Conservation (phyloP, 352 stramenopile species). For the Phytophthora pini region DNA sequence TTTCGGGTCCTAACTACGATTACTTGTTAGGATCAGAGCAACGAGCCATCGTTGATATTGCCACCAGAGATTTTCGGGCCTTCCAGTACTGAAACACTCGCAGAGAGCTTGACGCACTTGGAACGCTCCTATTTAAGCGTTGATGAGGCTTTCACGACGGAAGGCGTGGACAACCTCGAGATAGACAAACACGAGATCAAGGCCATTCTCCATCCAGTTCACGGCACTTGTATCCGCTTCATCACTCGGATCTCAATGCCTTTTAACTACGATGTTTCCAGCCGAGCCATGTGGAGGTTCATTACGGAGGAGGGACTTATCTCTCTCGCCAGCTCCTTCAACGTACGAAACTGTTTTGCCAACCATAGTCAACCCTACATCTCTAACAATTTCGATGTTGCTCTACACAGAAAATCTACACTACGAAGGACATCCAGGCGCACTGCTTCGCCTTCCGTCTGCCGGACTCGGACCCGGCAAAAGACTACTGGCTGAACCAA, state of each 20-base stretch:
- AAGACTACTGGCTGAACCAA: constrained; percentile 36
- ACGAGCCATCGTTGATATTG: constrained; percentile 14
- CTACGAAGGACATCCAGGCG: constrained; percentile 30
- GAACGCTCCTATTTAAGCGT: constrained; percentile 29
- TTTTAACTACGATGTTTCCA: constrained; percentile 30
- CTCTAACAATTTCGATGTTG: constrained; percentile 10
- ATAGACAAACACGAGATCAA: constrained; percentile 36
- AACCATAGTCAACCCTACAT: background rate
- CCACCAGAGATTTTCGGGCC: constrained; percentile 30
- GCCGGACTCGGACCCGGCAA: constrained; percentile 15
- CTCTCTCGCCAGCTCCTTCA: constrained; percentile 31
- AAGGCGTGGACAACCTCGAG: constrained; percentile 23
- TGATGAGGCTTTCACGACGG: constrained; percentile 22
- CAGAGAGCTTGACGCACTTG: constrained; percentile 27
- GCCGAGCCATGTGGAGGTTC: constrained; percentile 31
- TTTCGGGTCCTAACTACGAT: constrained; percentile 11
- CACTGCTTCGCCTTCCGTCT: constrained; percentile 32
- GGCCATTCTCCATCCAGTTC: constrained; percentile 25
- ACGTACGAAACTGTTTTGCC: constrained; percentile 15
- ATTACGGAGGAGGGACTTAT: constrained; percentile 28
- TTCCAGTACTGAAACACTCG: constrained; percentile 30
- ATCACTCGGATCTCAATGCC: constrained; percentile 31
- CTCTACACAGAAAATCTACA: constrained; percentile 35
- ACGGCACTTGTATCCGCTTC: constrained; percentile 35
- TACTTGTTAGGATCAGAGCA: constrained; percentile 11